These are phyloP conservation scores for Cadophora sp. DNA, from an alignment of 2,329 filamentous ascomycete genomes.

Conservation along the genomic window DNA sequence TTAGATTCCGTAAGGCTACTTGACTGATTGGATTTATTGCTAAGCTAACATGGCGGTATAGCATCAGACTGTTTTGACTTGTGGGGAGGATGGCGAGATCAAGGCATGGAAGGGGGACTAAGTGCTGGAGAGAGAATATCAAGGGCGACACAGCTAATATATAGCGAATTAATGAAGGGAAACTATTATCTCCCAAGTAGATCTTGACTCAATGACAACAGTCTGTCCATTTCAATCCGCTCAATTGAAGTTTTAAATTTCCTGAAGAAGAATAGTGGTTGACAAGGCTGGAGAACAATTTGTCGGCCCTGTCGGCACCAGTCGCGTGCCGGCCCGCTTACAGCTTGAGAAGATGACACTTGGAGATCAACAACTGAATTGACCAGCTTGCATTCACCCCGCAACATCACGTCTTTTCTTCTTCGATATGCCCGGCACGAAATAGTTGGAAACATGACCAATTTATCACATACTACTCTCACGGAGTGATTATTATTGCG, in stretches of 20 bases:
- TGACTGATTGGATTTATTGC: not conserved
- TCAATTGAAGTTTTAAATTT: not conserved
- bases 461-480: slow-evolving; percentile 31
- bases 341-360: slow-evolving; percentile 20
- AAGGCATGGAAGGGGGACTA: slow-evolving; percentile 47
- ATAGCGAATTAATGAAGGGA: not conserved
- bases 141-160: not conserved
- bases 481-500: slow-evolving; percentile 37
- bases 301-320: slow-evolving; percentile 7
- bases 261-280: not conserved
- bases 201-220: not conserved
- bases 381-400: slow-evolving; percentile 24
- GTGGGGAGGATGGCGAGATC: slow-evolving; percentile 49
- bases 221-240: not conserved
- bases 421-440: slow-evolving; percentile 24
- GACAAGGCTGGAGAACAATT: not conserved
- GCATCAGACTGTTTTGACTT: slow-evolving; percentile 46
- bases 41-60: slow-evolving; percentile 28
- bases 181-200: no score
- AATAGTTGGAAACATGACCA: slow-evolving; percentile 39
- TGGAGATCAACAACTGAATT: slow-evolving; percentile 18
- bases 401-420: slow-evolving; percentile 22
- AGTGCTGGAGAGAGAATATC: not conserved
- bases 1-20: slow-evolving; percentile 57
- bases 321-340: slow-evolving; percentile 6